Evolutionary conservation across 2,329 filamentous ascomycete genomes (phyloP).

Genomic region (Ceratocystis albifundus): DNA sequence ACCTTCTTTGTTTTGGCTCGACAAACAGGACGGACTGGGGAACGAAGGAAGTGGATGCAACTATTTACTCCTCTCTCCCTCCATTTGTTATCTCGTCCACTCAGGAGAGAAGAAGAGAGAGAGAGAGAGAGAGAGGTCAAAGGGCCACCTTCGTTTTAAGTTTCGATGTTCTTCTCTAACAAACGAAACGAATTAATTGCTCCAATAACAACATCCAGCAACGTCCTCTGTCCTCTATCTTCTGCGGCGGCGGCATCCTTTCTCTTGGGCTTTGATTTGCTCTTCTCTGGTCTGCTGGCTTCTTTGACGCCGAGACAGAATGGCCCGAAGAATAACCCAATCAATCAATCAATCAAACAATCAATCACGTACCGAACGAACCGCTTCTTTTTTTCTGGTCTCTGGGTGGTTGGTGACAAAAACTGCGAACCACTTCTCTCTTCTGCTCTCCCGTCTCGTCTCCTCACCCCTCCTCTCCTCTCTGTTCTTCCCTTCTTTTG

Average conservation of each 20-base stretch:
- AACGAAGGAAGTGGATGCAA: too few species aligned
- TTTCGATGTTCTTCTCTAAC: background rate
- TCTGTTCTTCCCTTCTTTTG: background rate
- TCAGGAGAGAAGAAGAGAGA: too few species aligned
- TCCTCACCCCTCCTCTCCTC: background rate
- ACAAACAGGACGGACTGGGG: too few species aligned
- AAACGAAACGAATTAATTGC: background rate
- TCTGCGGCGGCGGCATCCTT: background rate
- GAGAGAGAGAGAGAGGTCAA: too few species aligned
- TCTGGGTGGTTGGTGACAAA: too few species aligned
- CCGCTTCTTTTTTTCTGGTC: too few species aligned
- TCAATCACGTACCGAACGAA: too few species aligned
- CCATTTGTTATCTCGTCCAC: background rate
- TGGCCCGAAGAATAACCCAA: too few species aligned
- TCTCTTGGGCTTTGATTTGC: too few species aligned
- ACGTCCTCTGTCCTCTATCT: background rate
- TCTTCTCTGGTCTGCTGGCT: too few species aligned
- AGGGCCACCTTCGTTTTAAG: background rate
- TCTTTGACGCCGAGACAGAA: too few species aligned
- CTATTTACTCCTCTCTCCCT: background rate
- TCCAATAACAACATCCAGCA: background rate
- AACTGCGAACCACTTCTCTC: background rate
- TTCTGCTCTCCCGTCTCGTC: background rate
- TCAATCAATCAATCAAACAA: too few species aligned
- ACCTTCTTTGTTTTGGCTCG: background rate